Percentiles rank a stretch among this genome's conserved stretches.
Evolutionary conservation across 1,284 basidiomycete species (phyloP).

Genomic region (Boletellus deceptivus): DNA sequence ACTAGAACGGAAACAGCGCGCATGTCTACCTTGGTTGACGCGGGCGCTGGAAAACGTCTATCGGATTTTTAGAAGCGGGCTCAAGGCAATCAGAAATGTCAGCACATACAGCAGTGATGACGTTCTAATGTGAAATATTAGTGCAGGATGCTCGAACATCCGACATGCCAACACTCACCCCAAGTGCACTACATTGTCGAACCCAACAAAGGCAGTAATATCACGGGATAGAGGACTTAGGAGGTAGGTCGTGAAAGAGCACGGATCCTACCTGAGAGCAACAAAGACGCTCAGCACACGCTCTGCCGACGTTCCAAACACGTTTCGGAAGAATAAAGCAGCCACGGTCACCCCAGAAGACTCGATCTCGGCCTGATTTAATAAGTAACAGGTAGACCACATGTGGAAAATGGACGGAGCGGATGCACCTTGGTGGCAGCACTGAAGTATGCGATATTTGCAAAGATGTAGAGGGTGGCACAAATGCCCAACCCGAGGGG

Average conservation of each 20-base stretch:
- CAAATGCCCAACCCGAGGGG: constrained; percentile 50
- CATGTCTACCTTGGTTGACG: constrained; percentile 42
- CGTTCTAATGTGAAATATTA: constrained; percentile 30
- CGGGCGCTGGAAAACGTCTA: constrained; percentile 46
- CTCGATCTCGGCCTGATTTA: constrained; percentile 41
- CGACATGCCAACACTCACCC: constrained; percentile 18
- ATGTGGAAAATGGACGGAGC: background rate
- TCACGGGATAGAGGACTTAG: background rate
- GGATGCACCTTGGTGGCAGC: constrained; percentile 22
- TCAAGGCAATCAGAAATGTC: background rate
- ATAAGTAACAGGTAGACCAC: background rate
- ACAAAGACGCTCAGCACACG: constrained; percentile 51
- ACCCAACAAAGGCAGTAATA: too few relatives aligned
- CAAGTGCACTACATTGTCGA: constrained; percentile 20
- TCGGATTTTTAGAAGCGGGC: background rate
- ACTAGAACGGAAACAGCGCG: background rate
- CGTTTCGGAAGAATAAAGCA: constrained; percentile 51
- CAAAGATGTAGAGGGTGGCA: constrained; percentile 47
- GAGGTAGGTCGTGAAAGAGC: background rate
- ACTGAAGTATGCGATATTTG: constrained; percentile 55
- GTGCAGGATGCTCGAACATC: background rate
- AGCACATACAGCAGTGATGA: constrained; percentile 32
- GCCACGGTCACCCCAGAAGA: constrained; percentile 49
- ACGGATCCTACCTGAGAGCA: constrained; percentile 42
- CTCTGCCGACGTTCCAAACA: constrained; percentile 49